phyloP scores from a whole-genome alignment of 202 grass and related monocot species.

The Panicum hallii region DNA sequence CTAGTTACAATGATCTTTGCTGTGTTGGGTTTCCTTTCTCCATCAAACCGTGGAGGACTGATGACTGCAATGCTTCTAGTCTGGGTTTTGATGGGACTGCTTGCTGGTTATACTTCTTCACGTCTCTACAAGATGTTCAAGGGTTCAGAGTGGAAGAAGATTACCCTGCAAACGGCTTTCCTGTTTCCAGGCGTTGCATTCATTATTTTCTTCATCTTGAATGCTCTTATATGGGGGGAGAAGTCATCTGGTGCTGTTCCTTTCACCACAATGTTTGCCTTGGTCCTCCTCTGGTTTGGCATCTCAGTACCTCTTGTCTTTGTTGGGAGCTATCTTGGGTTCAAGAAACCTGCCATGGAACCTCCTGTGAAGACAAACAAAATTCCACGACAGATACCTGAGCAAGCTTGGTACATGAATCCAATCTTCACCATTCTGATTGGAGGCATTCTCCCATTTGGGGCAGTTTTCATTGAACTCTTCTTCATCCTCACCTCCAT shows the following conservation, averaged over 20 bases:
- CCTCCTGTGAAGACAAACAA: conserved; percentile 80
- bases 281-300: conserved; percentile 80
- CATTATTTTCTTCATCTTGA: conserved; percentile 72
- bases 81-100: conserved; percentile 82
- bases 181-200: conserved; percentile 69
- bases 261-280: conserved; percentile 83
- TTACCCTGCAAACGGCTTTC: conserved; percentile 68
- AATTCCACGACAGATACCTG: conserved; percentile 71
- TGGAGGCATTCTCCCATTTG: conserved; percentile 72
- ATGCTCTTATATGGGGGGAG: conserved; percentile 83
- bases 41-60: conserved; percentile 74
- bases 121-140: conserved; percentile 87
- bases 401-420: conserved; percentile 88
- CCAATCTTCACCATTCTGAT: conserved; percentile 71
- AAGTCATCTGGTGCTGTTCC: conserved; percentile 78
- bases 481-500: conserved; percentile 84
- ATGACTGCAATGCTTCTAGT: conserved; percentile 81
- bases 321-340: conserved; percentile 75
- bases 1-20: conserved; percentile 77
- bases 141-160: conserved; percentile 80
- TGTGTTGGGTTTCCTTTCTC: conserved; percentile 74
- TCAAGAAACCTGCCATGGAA: conserved; percentile 77
- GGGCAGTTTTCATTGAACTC: conserved; percentile 81
- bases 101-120: conserved; percentile 77
- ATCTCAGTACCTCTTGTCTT: conserved; percentile 80